phyloP scores from a whole-genome alignment of 345 rosid genomes.

The Anacardium occidentale region DNA sequence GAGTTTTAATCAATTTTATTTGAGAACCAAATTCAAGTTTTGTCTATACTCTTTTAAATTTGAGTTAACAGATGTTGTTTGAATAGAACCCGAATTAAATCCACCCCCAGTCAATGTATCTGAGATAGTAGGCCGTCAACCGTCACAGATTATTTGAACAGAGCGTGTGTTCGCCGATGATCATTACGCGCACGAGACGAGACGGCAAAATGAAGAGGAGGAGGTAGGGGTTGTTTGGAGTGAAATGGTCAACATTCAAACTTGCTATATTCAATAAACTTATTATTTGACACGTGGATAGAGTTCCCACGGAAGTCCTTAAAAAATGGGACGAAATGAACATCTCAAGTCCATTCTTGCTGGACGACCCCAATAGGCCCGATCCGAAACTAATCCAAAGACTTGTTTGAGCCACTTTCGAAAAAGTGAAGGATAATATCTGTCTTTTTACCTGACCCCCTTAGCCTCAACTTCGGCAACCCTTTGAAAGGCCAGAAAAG shows the following conservation, averaged over 20 bases:
- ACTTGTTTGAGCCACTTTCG: conserved; percentile 13
- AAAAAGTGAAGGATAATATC: conserved; percentile 16
- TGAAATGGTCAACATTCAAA: conserved; percentile 27
- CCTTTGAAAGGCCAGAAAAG: conserved; percentile 66
- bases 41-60: too few relatives aligned
- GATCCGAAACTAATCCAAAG: background rate
- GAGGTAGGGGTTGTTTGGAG: background rate
- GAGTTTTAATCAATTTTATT: too few relatives aligned
- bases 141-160: background rate
- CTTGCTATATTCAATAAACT: conserved; percentile 23
- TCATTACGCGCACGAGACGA: background rate
- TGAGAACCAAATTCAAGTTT: too few relatives aligned
- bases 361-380: conserved; percentile 6
- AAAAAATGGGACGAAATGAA: too few relatives aligned
- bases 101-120: too few relatives aligned
- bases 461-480: conserved; percentile 20
- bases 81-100: too few relatives aligned
- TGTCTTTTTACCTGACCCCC: conserved; percentile 25
- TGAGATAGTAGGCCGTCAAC: too few relatives aligned
- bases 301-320: conserved; percentile 28
- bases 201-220: background rate
- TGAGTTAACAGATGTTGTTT: too few relatives aligned
- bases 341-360: background rate
- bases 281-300: conserved; percentile 30
- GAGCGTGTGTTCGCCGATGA: background rate